Evolutionary conservation across 495 filamentous ascomycete genomes (phyloP).

Genomic region (Pseudevernia furfuracea): DNA sequence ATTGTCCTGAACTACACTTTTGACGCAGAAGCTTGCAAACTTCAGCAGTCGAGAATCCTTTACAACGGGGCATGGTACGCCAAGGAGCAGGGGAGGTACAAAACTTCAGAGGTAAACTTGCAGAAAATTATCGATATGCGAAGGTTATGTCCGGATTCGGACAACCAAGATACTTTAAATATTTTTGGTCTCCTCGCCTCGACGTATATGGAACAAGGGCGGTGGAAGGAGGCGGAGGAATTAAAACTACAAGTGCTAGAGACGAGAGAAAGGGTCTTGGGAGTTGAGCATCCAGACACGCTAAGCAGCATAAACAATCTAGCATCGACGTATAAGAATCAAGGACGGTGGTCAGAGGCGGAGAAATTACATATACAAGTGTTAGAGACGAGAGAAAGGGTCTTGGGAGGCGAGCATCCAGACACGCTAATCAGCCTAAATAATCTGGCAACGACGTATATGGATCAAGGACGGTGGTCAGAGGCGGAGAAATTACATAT

Average conservation of each 20-base stretch:
- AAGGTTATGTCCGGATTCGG: neutral
- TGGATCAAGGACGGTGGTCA: conserved; percentile 26
- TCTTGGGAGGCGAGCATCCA: conserved; percentile 17
- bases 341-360: conserved; percentile 29
- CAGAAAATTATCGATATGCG: neutral
- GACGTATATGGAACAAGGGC: conserved; percentile 28
- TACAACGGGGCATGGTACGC: neutral
- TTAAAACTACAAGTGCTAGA: conserved; percentile 26
- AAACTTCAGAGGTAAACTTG: neutral
- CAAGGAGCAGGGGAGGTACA: neutral
- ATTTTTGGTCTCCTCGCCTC: conserved; percentile 31
- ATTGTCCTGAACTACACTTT: neutral
- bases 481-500: conserved; percentile 28
- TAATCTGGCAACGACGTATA: conserved; percentile 23
- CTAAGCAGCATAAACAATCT: conserved; percentile 24
- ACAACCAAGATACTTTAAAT: conserved; percentile 16
- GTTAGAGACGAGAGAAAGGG: conserved; percentile 1
- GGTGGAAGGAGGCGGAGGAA: conserved; percentile 4
- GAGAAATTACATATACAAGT: conserved; percentile 10
- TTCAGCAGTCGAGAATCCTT: neutral
- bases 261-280: conserved; percentile 22
- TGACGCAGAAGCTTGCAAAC: neutral
- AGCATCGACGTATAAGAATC: conserved; percentile 21
- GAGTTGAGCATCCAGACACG: conserved; percentile 26
- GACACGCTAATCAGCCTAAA: conserved; percentile 24